Evolutionary conservation across 306 rosid genomes (phyloP).

Genomic region (Quercus variabilis): DNA sequence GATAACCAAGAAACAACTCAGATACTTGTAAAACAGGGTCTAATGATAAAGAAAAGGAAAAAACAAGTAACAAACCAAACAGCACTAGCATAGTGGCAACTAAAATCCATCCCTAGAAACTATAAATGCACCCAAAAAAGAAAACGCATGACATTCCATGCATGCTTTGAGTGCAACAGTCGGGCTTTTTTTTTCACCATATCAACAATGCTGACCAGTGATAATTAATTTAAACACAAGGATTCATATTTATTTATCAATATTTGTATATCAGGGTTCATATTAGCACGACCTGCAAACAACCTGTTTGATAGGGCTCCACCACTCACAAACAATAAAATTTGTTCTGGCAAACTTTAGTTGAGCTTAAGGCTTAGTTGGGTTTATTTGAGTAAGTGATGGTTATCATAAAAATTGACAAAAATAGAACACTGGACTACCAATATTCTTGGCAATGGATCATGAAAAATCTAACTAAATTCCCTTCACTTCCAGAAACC

Average conservation of each 20-base stretch:
- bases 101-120: neutral
- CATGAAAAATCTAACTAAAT: neutral
- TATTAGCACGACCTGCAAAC: neutral
- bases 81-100: neutral
- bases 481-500: slow-evolving; percentile 3
- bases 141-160: neutral
- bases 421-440: neutral
- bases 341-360: neutral
- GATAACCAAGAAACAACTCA: neutral
- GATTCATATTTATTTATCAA: neutral
- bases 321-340: neutral
- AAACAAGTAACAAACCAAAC: neutral
- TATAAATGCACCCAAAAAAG: neutral
- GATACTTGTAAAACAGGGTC: neutral
- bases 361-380: neutral
- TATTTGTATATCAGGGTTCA: neutral
- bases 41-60: neutral
- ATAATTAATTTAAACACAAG: neutral
- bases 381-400: neutral
- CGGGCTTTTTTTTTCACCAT: neutral
- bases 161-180: neutral
- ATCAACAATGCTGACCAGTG: neutral
- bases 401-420: neutral
- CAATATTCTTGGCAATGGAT: neutral
- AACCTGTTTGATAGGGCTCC: neutral